phyloP scores from a whole-genome alignment of 306 rosid genomes.

The Sicyos edulis region DNA sequence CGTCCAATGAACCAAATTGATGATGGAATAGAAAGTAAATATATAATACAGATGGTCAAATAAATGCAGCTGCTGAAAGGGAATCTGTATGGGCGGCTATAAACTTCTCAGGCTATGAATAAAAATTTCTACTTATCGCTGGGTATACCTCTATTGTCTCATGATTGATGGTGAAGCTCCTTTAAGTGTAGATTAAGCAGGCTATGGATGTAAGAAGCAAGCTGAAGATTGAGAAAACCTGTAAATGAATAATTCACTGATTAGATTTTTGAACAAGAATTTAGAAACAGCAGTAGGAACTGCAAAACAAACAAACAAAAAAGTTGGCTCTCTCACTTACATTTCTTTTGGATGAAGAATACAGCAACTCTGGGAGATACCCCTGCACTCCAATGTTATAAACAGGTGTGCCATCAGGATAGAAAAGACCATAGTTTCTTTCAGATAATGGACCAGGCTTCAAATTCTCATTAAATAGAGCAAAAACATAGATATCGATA shows the following conservation, averaged over 20 bases:
- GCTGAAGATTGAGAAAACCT: constrained; percentile 41
- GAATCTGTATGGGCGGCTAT: constrained; percentile 25
- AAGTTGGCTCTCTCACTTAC: constrained; percentile 45
- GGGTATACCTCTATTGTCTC: constrained; percentile 15
- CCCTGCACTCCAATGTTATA: constrained; percentile 63
- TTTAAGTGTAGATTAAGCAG: constrained; percentile 25
- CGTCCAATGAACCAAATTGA: background rate
- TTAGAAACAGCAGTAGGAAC: background rate
- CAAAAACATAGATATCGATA: constrained; percentile 62
- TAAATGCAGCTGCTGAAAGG: background rate
- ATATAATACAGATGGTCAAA: constrained; percentile 2
- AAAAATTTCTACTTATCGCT: constrained; percentile 22
- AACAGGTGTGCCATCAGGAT: constrained; percentile 73
- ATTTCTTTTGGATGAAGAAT: constrained; percentile 34
- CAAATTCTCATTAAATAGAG: constrained; percentile 74
- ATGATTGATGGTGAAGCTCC: constrained; percentile 29
- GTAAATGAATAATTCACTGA: constrained; percentile 26
- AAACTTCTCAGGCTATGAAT: constrained; percentile 15
- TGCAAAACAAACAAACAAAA: background rate
- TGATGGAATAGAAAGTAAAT: background rate
- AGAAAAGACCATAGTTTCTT: constrained; percentile 78
- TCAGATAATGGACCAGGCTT: constrained; percentile 77
- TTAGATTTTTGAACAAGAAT: background rate
- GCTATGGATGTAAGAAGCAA: constrained; percentile 29
- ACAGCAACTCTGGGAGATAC: constrained; percentile 38